A percentile compares a stretch with the other conserved stretches of the same genome.
Evolutionary conservation across 306 rosid genomes (phyloP).

Genomic region (Elaeagnus macrophylla): DNA sequence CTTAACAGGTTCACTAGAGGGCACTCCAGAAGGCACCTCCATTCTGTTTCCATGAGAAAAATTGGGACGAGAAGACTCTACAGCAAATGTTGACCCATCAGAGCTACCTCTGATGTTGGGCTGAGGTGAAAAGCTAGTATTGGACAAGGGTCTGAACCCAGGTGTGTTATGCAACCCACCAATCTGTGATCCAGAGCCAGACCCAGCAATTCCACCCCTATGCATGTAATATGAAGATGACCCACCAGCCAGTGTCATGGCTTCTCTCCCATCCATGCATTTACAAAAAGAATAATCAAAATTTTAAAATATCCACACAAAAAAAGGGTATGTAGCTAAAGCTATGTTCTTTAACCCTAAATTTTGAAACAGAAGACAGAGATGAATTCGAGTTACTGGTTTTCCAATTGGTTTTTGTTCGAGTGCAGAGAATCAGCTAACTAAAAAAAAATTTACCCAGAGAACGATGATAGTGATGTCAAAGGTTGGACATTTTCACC

Average conservation of each 20-base stretch:
- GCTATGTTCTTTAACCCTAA: slow-evolving; percentile 16
- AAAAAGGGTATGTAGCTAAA: no score
- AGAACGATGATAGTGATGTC: slow-evolving; percentile 12
- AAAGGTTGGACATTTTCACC: slow-evolving; percentile 22
- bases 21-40: slow-evolving; percentile 37
- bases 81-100: slow-evolving; percentile 49
- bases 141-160: slow-evolving; percentile 64
- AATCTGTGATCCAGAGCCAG: slow-evolving; percentile 42
- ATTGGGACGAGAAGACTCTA: slow-evolving; percentile 41
- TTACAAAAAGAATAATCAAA: slow-evolving; percentile 34
- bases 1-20: slow-evolving; percentile 47
- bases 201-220: slow-evolving; percentile 63
- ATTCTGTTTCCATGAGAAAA: slow-evolving; percentile 46
- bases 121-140: slow-evolving; percentile 45
- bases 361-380: slow-evolving; percentile 17
- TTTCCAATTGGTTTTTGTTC: slow-evolving; percentile 28
- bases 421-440: slow-evolving; percentile 18
- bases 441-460: slow-evolving; percentile 12
- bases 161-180: slow-evolving; percentile 49
- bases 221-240: slow-evolving; percentile 78
- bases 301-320: slow-evolving; percentile 10
- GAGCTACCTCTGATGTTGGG: slow-evolving; percentile 43
- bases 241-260: slow-evolving; percentile 70
- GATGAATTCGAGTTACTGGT: slow-evolving; percentile 17
- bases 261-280: slow-evolving; percentile 99